Evolutionary conservation across 2,329 filamentous ascomycete genomes (phyloP), one percentile per base, ranked within the genome.

Genomic region (Endocalyx cinctus): DNA sequence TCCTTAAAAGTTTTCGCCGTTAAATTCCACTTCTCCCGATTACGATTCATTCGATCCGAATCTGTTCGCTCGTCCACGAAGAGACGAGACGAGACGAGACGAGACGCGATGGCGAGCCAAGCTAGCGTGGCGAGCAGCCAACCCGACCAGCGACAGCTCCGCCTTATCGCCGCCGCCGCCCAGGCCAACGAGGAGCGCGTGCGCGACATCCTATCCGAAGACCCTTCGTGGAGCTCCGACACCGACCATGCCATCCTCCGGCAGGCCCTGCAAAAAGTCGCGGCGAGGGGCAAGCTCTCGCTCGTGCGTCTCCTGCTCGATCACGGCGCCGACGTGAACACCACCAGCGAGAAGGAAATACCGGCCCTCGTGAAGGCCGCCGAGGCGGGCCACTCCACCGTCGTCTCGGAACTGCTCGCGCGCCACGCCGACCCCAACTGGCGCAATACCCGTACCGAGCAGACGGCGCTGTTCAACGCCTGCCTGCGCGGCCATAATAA

Each of bases 361-460:
- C 53, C 61, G 1, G 55, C 62, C 13, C 45, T 67, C 10, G 52
- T 57, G 34, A 59, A 58, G 36, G 62, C 63, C 7, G 60, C 59
- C 29, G 59, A 63, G 41, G 51, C 47, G 1, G 60, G 60, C 23
- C 55, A 65, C 31, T 41, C 46, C n/a, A 48, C 38, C 12, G 45
- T 64, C 6, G 53, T 62, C 5, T 18, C 41, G 5, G 54, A 59
- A 39, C 47, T 66, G 31, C 47, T 66, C 18, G 41, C 38, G 12
- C 48, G 46, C 31, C 32, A 42, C 5, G 61, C 62, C 25, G 48
- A 63, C 28, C 50, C 55, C 4, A 52, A 64, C 38, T 52, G 51
- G 39, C 48, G 47, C 10, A 47, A 54, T 34, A n/a, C n/a, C n/a
- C 53, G 57, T 5, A 45, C 39, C 17, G 53, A 50, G 15, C 57